Evolutionary conservation across 2,329 filamentous ascomycete genomes (phyloP).

Genomic region (Cercospora sp.): DNA sequence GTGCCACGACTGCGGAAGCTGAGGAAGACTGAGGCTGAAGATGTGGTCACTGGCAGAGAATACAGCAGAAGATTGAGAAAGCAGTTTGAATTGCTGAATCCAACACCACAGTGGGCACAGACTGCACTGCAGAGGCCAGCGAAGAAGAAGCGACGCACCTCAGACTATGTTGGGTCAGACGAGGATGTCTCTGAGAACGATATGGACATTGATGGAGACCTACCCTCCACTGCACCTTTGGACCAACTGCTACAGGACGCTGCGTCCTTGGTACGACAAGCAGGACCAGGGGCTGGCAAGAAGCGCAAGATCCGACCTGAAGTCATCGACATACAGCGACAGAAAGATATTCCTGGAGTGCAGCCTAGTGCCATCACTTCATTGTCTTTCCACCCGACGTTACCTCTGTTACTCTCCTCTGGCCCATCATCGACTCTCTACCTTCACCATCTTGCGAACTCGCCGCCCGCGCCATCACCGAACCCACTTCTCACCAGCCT

Average conservation of each 20-base stretch:
- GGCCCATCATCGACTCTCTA: conserved; percentile 82
- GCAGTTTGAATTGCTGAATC: conserved; percentile 64
- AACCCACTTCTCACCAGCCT: conserved; percentile 90
- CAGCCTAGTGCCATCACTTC: conserved; percentile 77
- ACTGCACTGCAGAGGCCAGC: conserved; percentile 44
- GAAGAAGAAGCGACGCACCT: conserved; percentile 51
- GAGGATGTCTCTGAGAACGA: conserved; percentile 48
- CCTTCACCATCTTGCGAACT: conserved; percentile 80
- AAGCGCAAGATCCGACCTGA: conserved; percentile 78
- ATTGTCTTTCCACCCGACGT: conserved; percentile 83
- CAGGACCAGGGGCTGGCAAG: conserved; percentile 52
- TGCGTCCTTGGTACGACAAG: conserved; percentile 60
- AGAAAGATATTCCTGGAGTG: conserved; percentile 77
- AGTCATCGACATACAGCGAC: conserved; percentile 83
- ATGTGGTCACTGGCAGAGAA: conserved; percentile 81
- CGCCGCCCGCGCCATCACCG: conserved; percentile 67
- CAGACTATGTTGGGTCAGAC: conserved; percentile 42
- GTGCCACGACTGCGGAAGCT: conserved; percentile 79
- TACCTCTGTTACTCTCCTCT: conserved; percentile 85
- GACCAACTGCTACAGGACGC: conserved; percentile 77
- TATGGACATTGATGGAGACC: conserved; percentile 57
- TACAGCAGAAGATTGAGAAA: conserved; percentile 77
- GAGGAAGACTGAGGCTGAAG: conserved; percentile 75
- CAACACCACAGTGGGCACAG: conserved; percentile 61
- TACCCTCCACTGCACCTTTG: conserved; percentile 70